Base-by-base conservation (phyloP, 768 basidiomycete species). In the Trametes coccinea region DNA sequence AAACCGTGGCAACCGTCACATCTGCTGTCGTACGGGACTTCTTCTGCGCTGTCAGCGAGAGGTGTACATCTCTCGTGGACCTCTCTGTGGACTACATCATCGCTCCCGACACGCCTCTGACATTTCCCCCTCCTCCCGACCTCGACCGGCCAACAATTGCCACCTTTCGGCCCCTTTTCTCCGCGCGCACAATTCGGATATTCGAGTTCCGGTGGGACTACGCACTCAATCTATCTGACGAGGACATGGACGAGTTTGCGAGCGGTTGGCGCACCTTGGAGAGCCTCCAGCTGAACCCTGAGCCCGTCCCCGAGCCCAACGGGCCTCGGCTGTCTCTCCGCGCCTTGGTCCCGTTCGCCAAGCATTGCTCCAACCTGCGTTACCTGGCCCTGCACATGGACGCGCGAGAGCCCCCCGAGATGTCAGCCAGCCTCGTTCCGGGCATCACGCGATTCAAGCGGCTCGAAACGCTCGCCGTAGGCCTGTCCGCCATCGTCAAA, bases 401-500 rank as follows among this genome's bases (percentile, higher is more conserved):
- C 54, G 79, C 79, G 30, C 68, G 67, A 40, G 62, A 41, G 8
- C 50, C 57, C 16, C 66, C 64, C 22, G 29, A 40, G 30, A 31
- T 43, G 66, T 63, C 0, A 62, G 67, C 47, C 43, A 4, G 10
- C 29, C 22, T 14, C 57, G 2, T 40, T 2, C 27, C 29, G 46
- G 51, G 49, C 46, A 44, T 53, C 56, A 53, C 51, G n/a, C 66
- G 66, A 1, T 73, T 74, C 60, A 30, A n/a, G 27, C 31, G 49
- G 6, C 67, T 73, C 31, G 55, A 70, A 50, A 67, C 66, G 10
- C 73, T 88, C 16, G 78, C 79, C 9, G 74, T 87, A 66, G 86
- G 86, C 0, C 79, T 83, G 1, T 85, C 84, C 10, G 73, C 74
- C 45, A 78, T 84, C 29, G 56, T 65, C 3, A 76, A 80, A n/a